These are phyloP conservation scores for Eucalyptus virginea DNA, from an alignment of 345 rosid species.

Conservation along the genomic window DNA sequence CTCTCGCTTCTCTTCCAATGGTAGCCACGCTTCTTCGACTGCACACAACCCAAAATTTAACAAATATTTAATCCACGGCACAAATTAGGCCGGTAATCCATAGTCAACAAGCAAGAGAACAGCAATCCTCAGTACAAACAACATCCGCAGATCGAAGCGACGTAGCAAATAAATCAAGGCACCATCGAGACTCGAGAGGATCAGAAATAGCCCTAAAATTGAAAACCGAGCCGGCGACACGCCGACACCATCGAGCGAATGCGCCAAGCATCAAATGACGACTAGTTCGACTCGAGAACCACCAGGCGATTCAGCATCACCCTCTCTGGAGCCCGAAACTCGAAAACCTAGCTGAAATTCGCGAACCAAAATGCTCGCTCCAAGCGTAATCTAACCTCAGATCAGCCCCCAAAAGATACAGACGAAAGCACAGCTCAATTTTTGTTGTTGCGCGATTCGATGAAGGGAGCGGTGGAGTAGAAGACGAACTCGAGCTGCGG, in stretches of 20 bases:
- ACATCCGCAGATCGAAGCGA: background rate
- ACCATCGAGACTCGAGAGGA: background rate
- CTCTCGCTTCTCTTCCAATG: conserved; percentile 90
- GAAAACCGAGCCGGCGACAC: background rate
- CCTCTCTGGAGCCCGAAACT: background rate
- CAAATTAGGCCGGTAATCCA: too few species aligned
- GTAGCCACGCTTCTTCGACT: conserved; percentile 97
- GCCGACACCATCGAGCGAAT: background rate
- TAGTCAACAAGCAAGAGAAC: background rate
- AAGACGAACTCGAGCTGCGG: background rate
- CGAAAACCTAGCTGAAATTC: too few species aligned
- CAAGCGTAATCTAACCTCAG: background rate
- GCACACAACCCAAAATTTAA: background rate
- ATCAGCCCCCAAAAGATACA: background rate
- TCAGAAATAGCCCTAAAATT: background rate
- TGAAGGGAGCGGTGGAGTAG: background rate
- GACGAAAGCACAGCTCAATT: background rate
- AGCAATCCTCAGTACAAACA: background rate
- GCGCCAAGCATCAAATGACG: background rate
- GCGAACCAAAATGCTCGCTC: background rate
- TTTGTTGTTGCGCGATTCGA: background rate
- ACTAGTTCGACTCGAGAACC: background rate
- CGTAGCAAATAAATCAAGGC: background rate
- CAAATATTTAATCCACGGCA: background rate
- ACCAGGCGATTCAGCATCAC: background rate